Evolutionary conservation across 2,329 filamentous ascomycete genomes (phyloP), one percentile per base, ranked within the genome.

Genomic region (Ophiostoma tasmaniense): DNA sequence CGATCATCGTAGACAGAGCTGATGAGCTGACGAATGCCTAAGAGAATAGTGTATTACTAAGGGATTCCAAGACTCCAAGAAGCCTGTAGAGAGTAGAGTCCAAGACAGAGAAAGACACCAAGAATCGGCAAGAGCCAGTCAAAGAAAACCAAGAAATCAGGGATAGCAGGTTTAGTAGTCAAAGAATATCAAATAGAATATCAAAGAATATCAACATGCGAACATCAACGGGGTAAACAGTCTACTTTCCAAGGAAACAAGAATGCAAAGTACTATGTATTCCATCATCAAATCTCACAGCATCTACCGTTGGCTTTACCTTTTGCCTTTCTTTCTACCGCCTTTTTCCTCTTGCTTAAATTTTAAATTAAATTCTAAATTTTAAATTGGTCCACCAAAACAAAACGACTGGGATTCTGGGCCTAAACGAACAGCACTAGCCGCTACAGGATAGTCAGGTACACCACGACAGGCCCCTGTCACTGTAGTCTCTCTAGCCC

Each of bases 281-380:
- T 20, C 42, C 20, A 14, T 20, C 42, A 20, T 45, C 20, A 7
- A 14, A 20, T 20, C 5, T 6, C 42, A 20, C 42, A 6, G 5
- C 42, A 39, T 5, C 13, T 6, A 45, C 14, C 42, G 42, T 45
- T 45, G 42, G 20, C 42, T 45, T 45, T 45, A 45, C 42, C 42
- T 45, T 45, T 45, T 45, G 20, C 42, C 42, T 45, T 45, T 45
- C n/a, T 13, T n/a, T 55, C 30, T 33, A 6, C 30, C 30, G 30
- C 33, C 33, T 61, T 61, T 55, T 61, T 61, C 55, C 55, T 61
- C 55, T 61, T 61, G n/a, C 25, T 61, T 61, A 61, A 59, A 59
- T 59, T 59, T 30, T 59, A 30, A 61, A 30, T 61, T 61, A 61
- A 59, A 59, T 59, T 59, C 17, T 59, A 30, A 61, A 30, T 61